Evolutionary conservation across 208 protist genomes (phyloP).

Genomic region (Crithidia expoeki): DNA sequence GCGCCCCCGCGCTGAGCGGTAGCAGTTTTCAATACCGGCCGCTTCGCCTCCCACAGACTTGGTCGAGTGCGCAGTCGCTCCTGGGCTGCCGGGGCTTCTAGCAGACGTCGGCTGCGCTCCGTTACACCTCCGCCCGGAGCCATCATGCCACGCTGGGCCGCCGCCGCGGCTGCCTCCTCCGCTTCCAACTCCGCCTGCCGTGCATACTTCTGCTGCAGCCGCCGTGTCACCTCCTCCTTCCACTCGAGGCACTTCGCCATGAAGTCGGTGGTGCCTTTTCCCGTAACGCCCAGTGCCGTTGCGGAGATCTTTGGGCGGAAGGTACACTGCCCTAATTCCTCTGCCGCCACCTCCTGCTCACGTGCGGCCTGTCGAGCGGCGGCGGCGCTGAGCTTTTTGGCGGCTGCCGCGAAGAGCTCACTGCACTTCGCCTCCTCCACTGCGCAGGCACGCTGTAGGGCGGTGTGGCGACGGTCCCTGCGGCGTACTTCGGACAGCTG

Average conservation of each 20-base stretch:
- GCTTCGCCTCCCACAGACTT: constrained; percentile 37
- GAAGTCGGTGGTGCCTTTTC: constrained; percentile 56
- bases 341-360: constrained; percentile 22
- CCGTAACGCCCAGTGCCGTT: constrained; percentile 27
- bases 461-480: constrained; percentile 19
- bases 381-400: constrained; percentile 1
- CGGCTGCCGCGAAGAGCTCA: constrained; percentile 29
- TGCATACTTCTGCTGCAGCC: constrained; percentile 42
- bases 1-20: not conserved
- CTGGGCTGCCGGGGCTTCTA: constrained; percentile 23
- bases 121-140: constrained; percentile 19
- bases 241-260: constrained; percentile 71
- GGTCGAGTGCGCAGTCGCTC: constrained; percentile 33
- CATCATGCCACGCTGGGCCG: constrained; percentile 18
- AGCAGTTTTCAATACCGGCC: not conserved
- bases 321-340: constrained; percentile 51
- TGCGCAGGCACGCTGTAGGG: constrained; percentile 27
- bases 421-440: constrained; percentile 26
- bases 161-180: constrained; percentile 17
- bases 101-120: constrained; percentile 26
- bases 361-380: constrained; percentile 18
- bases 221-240: constrained; percentile 35
- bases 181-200: constrained; percentile 32
- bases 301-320: constrained; percentile 50
- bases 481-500: constrained; percentile 26